Conservation (phyloP, 1,139 yeast genomes). For the Magnusiomyces tetraspermus region DNA sequence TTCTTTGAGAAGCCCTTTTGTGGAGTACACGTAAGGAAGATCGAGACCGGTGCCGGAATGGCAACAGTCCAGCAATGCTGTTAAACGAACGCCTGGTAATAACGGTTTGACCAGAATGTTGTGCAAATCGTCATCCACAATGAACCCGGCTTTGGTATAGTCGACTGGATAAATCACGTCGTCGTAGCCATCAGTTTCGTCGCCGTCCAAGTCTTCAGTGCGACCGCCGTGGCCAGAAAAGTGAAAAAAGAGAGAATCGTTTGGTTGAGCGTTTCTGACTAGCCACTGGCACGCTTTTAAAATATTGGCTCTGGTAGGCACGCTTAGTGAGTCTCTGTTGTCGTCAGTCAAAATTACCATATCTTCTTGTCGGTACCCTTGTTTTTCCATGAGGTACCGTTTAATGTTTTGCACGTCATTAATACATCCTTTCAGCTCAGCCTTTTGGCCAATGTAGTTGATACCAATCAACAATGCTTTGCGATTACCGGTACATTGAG, state of each 20-base stretch:
- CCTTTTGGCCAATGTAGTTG: constrained; percentile 69
- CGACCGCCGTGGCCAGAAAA: constrained; percentile 94
- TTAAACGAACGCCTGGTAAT: constrained; percentile 74
- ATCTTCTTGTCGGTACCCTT: constrained; percentile 63
- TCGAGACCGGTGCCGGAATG: constrained; percentile 91
- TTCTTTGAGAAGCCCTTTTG: constrained; percentile 85
- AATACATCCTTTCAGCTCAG: constrained; percentile 74
- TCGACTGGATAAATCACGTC: constrained; percentile 90
- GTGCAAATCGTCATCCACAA: constrained; percentile 81
- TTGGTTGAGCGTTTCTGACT: constrained; percentile 69
- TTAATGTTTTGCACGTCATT: constrained; percentile 41
- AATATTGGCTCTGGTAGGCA: constrained; percentile 74
- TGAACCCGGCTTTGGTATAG: constrained; percentile 61
- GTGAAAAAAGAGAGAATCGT: constrained; percentile 59
- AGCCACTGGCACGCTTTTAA: constrained; percentile 88
- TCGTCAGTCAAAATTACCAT: constrained; percentile 82
- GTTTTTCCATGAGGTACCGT: constrained; percentile 22
- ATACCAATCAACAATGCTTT: constrained; percentile 83
- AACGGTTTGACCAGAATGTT: constrained; percentile 68
- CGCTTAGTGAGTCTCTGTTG: constrained; percentile 46
- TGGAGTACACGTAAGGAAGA: constrained; percentile 79
- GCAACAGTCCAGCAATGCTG: constrained; percentile 86
- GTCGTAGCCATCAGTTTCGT: constrained; percentile 83
- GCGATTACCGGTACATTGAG: constrained; percentile 63
- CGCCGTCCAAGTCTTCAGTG: constrained; percentile 72